Conservation (phyloP, 768 basidiomycete species). For the Rhizopogon vesiculosus region DNA sequence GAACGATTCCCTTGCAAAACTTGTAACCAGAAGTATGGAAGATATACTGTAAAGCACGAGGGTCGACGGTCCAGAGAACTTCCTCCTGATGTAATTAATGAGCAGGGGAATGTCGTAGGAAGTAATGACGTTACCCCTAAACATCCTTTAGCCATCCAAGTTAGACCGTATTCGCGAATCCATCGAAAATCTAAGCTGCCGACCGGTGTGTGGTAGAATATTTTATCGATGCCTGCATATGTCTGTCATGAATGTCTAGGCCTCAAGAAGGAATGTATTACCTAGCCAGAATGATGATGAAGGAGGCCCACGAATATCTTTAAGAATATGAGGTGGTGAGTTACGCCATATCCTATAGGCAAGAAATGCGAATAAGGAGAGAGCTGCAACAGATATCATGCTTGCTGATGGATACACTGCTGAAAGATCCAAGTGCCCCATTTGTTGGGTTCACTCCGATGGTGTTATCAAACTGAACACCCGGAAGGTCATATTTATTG, state of each 20-base stretch:
- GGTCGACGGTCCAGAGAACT: constrained; percentile 21
- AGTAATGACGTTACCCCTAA: constrained; percentile 3
- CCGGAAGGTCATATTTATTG: too few species aligned
- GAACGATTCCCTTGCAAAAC: constrained; percentile 15
- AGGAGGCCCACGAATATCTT: constrained; percentile 6
- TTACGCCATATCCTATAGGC: constrained; percentile 1
- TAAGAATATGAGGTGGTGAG: neutral
- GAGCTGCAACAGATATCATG: neutral
- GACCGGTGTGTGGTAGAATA: constrained; percentile 15
- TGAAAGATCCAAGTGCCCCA: neutral
- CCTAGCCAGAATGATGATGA: constrained; percentile 3
- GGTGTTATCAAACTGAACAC: neutral
- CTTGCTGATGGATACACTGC: neutral
- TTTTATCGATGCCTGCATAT: constrained; percentile 18
- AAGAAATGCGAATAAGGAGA: neutral
- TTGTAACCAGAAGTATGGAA: constrained; percentile 23
- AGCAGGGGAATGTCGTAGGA: neutral
- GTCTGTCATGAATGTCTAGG: neutral
- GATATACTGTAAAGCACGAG: constrained; percentile 24
- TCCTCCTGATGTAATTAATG: constrained; percentile 16
- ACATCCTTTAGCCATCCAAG: constrained; percentile 12
- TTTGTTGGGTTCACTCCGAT: neutral
- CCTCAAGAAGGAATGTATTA: neutral
- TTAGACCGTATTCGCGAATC: constrained; percentile 21
- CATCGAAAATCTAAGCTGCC: constrained; percentile 27